A percentile compares a stretch with the other conserved stretches of the same genome.
These are phyloP conservation scores for Jatropha podagrica DNA, from an alignment of 441 rosid species.

Conservation along the genomic window DNA sequence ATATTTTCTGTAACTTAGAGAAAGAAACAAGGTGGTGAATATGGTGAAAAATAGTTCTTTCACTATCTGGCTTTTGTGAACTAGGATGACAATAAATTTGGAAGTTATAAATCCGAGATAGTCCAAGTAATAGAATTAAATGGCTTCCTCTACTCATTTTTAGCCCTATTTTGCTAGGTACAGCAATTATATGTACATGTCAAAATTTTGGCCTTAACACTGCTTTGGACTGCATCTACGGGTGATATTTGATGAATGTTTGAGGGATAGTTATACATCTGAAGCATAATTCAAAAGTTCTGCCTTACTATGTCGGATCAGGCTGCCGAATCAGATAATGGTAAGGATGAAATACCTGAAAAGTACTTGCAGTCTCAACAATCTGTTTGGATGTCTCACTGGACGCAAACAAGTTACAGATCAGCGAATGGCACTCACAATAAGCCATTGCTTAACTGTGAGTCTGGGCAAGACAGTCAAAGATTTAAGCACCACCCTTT, in stretches of 20 bases:
- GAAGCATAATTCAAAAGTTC: constrained; percentile 1
- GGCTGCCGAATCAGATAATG: constrained; percentile 25
- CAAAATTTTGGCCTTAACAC: constrained; percentile 7
- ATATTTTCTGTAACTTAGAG: background rate
- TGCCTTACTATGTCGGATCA: constrained; percentile 42
- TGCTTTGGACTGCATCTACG: constrained; percentile 21
- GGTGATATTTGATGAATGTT: constrained; percentile 21
- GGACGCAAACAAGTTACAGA: constrained; percentile 35
- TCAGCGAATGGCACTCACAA: constrained; percentile 21
- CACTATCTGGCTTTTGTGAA: background rate
- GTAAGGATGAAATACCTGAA: constrained; percentile 23
- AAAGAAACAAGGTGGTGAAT: background rate
- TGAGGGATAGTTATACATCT: background rate
- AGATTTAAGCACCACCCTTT: constrained; percentile 14
- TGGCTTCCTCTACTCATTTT: background rate
- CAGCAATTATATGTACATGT: background rate
- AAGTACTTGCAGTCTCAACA: constrained; percentile 33
- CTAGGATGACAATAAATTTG: background rate
- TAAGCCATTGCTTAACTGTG: constrained; percentile 5
- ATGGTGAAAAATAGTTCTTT: background rate
- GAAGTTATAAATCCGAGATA: background rate
- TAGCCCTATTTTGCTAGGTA: background rate
- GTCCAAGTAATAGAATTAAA: background rate
- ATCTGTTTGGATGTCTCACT: constrained; percentile 54
- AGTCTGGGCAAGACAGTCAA: constrained; percentile 21